Evolutionary conservation across 805 yeast genomes (phyloP).

Genomic region (Candida sphagnicola): DNA sequence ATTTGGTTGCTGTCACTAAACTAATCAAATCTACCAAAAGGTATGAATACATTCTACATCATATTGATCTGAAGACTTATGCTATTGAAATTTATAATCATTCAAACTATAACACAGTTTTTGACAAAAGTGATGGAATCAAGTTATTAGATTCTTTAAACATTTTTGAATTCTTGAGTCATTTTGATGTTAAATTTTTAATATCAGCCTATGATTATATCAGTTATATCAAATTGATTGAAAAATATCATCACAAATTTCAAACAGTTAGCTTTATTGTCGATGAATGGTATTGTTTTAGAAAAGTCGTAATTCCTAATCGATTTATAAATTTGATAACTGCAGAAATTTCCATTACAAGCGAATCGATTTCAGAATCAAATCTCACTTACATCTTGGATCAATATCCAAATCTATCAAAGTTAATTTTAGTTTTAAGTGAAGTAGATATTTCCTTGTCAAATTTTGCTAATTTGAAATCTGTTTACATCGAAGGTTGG

Average conservation of each 20-base stretch:
- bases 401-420: neutral
- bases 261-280: neutral
- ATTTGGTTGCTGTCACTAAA: neutral
- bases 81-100: neutral
- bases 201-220: neutral
- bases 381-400: neutral
- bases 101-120: neutral
- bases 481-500: neutral
- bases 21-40: neutral
- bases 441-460: neutral
- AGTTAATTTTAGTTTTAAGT: neutral
- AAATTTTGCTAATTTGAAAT: neutral
- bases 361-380: neutral
- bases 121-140: neutral
- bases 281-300: neutral
- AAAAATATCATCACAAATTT: neutral
- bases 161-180: neutral
- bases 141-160: neutral
- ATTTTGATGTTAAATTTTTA: neutral
- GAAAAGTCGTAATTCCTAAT: neutral
- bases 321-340: neutral
- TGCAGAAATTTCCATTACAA: neutral
- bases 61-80: neutral
- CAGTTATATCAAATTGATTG: neutral
- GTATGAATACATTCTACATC: neutral